A percentile compares a stretch with the other conserved stretches of the same genome.
Conservation (phyloP, 108 stramenopile genomes). For the Schizochytrium sp. region DNA sequence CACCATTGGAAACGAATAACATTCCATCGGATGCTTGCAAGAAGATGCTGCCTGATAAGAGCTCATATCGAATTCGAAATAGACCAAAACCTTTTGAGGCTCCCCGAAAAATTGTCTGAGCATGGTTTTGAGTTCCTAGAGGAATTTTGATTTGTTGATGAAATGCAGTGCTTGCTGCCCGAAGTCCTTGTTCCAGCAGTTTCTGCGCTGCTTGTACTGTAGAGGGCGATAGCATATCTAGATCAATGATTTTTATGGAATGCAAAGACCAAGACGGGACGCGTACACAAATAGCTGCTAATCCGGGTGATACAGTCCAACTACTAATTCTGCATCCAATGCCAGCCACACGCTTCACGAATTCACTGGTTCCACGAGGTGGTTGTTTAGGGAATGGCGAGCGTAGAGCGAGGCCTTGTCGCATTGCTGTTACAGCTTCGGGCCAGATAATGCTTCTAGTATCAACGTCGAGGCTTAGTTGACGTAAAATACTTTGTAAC, state of each 20-base stretch:
- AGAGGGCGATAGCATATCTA: background rate
- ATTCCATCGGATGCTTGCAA: background rate
- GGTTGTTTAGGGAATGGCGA: background rate
- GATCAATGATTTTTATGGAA: background rate
- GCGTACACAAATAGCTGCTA: background rate
- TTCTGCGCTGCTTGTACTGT: background rate
- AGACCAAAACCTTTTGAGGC: background rate
- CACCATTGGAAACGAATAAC: background rate
- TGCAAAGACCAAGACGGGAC: background rate
- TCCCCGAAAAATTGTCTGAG: constrained; percentile 5
- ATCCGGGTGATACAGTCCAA: background rate
- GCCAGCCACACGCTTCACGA: background rate
- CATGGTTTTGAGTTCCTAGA: background rate
- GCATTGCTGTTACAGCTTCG: background rate
- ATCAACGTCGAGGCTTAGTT: background rate
- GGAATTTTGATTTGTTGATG: background rate
- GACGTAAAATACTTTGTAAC: background rate
- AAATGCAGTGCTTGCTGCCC: background rate
- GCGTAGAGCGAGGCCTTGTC: background rate
- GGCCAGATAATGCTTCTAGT: background rate
- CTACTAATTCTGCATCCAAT: background rate
- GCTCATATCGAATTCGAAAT: background rate
- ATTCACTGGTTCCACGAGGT: background rate
- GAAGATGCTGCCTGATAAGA: background rate
- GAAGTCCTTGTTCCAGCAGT: background rate